These are phyloP conservation scores for Coriaria nepalensis DNA, from an alignment of 306 rosid species.

Conservation along the genomic window DNA sequence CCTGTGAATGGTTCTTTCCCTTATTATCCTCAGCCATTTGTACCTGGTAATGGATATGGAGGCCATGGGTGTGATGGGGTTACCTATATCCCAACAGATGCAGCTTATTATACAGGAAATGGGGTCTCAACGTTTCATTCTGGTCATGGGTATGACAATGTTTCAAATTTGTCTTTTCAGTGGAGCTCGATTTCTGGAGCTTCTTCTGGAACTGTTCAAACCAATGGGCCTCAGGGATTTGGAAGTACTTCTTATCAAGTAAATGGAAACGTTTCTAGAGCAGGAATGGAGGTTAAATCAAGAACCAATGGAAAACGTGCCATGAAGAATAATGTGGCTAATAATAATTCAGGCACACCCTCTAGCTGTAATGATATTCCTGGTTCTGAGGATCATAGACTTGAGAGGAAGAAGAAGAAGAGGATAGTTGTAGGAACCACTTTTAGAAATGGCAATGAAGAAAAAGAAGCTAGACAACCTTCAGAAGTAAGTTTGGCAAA, in stretches of 20 bases:
- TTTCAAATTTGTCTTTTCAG: constrained; percentile 71
- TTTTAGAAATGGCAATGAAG: constrained; percentile 42
- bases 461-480: constrained; percentile 32
- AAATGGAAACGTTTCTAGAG: constrained; percentile 43
- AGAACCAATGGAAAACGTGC: constrained; percentile 43
- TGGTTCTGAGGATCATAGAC: constrained; percentile 29
- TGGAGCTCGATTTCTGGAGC: constrained; percentile 40
- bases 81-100: constrained; percentile 54
- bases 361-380: constrained; percentile 28
- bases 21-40: constrained; percentile 66
- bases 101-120: constrained; percentile 46
- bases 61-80: constrained; percentile 68
- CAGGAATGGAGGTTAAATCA: constrained; percentile 49
- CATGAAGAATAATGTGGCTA: constrained; percentile 26
- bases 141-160: constrained; percentile 59
- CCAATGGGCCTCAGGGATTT: constrained; percentile 41
- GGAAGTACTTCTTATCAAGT: constrained; percentile 39
- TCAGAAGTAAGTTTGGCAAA: constrained; percentile 39
- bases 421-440: constrained; percentile 41
- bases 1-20: constrained; percentile 95
- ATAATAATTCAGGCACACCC: constrained; percentile 27
- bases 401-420: constrained; percentile 63
- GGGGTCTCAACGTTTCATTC: constrained; percentile 59
- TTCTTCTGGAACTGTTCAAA: constrained; percentile 43
- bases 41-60: constrained; percentile 62